A percentile compares a stretch with the other conserved stretches of the same genome.
These are phyloP conservation scores for Margaritispora aquatica DNA, from an alignment of 495 filamentous ascomycete species.

Conservation along the genomic window DNA sequence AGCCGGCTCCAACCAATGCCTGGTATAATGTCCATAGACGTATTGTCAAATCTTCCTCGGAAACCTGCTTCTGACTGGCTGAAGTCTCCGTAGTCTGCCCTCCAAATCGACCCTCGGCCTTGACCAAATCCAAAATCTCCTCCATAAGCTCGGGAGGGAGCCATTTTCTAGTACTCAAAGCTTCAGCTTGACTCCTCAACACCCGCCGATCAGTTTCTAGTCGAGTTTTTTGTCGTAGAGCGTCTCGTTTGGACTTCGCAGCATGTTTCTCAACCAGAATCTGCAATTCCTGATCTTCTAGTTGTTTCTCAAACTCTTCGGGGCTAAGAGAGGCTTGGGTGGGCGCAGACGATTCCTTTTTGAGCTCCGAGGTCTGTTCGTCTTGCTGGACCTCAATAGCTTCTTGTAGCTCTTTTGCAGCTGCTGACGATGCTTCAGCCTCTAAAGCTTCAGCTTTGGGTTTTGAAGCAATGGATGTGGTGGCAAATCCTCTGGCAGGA, in stretches of 20 bases:
- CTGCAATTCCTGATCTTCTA: conserved; percentile 79
- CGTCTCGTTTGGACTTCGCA: conserved; percentile 60
- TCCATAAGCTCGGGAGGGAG: conserved; percentile 73
- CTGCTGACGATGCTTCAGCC: conserved; percentile 23
- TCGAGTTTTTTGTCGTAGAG: conserved; percentile 59
- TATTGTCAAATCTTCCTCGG: conserved; percentile 67
- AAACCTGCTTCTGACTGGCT: conserved; percentile 33
- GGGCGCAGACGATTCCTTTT: conserved; percentile 30
- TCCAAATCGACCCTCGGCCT: conserved; percentile 42
- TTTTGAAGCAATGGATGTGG: conserved; percentile 83
- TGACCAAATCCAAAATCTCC: conserved; percentile 56
- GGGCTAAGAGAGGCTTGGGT: conserved; percentile 52
- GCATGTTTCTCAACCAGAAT: conserved; percentile 74
- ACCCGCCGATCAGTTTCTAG: conserved; percentile 74
- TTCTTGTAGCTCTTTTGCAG: not conserved
- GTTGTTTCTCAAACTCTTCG: conserved; percentile 76
- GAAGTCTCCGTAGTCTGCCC: conserved; percentile 37
- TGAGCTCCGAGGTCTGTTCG: conserved; percentile 1
- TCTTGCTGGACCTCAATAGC: not conserved
- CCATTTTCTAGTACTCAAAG: conserved; percentile 68
- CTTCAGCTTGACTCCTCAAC: conserved; percentile 64
- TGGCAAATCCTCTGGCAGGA: conserved; percentile 86
- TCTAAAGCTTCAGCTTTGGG: conserved; percentile 49
- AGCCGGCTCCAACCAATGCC: conserved; percentile 59
- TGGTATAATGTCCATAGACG: conserved; percentile 77